Evolutionary conservation across 2,329 filamentous ascomycete species (phyloP).

Genomic region (Ceratocystis huliohia): DNA sequence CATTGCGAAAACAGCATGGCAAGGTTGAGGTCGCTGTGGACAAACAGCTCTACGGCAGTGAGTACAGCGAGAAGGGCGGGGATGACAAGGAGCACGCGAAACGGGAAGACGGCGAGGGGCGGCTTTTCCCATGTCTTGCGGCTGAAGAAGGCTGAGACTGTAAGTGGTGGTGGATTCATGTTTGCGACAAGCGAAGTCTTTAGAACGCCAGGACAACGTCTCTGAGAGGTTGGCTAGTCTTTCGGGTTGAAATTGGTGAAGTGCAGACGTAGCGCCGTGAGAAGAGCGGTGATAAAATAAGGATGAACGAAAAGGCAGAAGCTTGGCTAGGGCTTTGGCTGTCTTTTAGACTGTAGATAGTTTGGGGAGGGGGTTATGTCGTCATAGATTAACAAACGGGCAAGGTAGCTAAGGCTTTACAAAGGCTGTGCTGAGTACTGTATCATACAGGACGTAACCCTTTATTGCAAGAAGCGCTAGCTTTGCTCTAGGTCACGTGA

Average conservation of each 20-base stretch:
- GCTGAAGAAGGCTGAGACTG: background rate
- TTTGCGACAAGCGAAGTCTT: background rate
- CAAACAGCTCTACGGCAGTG: conserved; percentile 33
- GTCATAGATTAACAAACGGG: background rate
- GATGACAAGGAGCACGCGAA: conserved; percentile 40
- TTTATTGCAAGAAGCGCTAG: too few relatives aligned
- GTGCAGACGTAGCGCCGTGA: background rate
- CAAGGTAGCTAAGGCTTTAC: background rate
- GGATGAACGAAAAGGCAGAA: background rate
- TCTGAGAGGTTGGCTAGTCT: background rate
- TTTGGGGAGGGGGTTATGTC: background rate
- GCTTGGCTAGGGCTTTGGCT: background rate
- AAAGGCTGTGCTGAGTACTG: too few relatives aligned
- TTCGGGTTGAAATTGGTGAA: background rate
- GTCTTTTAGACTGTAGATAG: background rate
- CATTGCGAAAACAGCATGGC: conserved; percentile 43
- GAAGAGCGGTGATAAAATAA: background rate
- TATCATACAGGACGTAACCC: background rate
- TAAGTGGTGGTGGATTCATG: background rate
- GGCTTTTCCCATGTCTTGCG: conserved; percentile 24
- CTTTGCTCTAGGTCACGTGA: too few relatives aligned
- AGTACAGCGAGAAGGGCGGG: conserved; percentile 36
- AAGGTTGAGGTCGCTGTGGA: conserved; percentile 39
- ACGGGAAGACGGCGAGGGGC: conserved; percentile 41
- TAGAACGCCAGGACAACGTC: too few relatives aligned